Evolutionary conservation across 441 rosid genomes (phyloP).

Genomic region (Erodium moschatum): DNA sequence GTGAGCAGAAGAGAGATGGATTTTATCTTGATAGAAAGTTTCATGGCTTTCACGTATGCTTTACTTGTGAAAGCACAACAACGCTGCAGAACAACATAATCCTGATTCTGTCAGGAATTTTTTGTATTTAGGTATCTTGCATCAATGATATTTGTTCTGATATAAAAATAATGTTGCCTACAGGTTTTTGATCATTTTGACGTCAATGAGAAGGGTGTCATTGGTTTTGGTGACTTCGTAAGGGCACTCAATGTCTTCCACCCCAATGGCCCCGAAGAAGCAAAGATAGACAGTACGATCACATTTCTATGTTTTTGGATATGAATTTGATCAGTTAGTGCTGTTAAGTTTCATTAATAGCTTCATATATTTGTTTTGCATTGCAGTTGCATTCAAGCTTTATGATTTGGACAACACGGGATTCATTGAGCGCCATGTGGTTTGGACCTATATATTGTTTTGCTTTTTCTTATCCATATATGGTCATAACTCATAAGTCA

Average conservation of each 20-base stretch:
- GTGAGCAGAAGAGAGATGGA: background rate
- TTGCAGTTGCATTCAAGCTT: slow-evolving; percentile 87
- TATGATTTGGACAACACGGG: slow-evolving; percentile 87
- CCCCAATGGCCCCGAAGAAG: slow-evolving; percentile 66
- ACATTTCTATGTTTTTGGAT: background rate
- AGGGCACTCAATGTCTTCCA: slow-evolving; percentile 82
- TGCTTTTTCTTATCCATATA: slow-evolving; percentile 3
- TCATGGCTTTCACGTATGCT: too few relatives aligned
- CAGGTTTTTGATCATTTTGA: slow-evolving; percentile 92
- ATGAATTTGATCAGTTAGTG: too few relatives aligned
- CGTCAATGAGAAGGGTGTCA: slow-evolving; percentile 70
- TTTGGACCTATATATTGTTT: slow-evolving; percentile 19
- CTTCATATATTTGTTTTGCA: slow-evolving; percentile 6
- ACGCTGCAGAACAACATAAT: background rate
- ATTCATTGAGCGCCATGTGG: slow-evolving; percentile 93
- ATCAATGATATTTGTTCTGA: slow-evolving; percentile 13
- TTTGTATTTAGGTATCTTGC: background rate
- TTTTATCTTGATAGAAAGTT: too few relatives aligned
- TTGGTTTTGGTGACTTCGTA: slow-evolving; percentile 90
- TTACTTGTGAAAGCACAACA: background rate
- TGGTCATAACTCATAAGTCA: too few relatives aligned
- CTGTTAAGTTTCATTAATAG: too few relatives aligned
- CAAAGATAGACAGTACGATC: slow-evolving; percentile 73
- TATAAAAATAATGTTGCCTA: slow-evolving; percentile 18
- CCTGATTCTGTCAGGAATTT: background rate